A percentile compares a stretch with the other conserved stretches of the same genome.
Conservation (phyloP, 116 monocot genomes). For the Phalaenopsis hybrid region DNA sequence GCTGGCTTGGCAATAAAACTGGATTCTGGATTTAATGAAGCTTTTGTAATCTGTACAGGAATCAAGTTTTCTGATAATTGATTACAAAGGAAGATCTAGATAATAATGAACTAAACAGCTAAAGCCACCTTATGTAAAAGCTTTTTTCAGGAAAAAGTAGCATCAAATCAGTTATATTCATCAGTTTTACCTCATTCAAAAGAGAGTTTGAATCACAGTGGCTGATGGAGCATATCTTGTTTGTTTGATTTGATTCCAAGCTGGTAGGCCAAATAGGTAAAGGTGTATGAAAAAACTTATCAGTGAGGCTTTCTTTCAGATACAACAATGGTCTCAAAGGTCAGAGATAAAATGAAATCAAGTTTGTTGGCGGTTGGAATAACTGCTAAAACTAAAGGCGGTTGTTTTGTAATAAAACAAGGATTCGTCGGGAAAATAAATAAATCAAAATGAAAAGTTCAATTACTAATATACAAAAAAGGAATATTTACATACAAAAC, state of each 20-base stretch:
- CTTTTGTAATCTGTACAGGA: conserved; percentile 60
- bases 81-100: not conserved
- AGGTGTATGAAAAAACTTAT: not conserved
- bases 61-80: not conserved
- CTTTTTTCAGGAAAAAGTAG: not conserved
- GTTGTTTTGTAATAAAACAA: not conserved
- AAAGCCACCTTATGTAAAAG: not conserved
- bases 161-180: not conserved
- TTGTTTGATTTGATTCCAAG: conserved; percentile 74
- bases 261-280: conserved; percentile 26
- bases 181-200: conserved; percentile 68
- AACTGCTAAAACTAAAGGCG: not conserved
- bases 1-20: conserved; percentile 98
- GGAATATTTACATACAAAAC: too few relatives aligned
- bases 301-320: not conserved
- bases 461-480: too few relatives aligned
- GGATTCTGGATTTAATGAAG: conserved; percentile 59
- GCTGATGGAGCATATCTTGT: conserved; percentile 88
- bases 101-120: conserved; percentile 2
- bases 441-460: not conserved
- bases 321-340: not conserved
- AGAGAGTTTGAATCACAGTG: conserved; percentile 90
- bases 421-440: not conserved
- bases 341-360: not conserved
- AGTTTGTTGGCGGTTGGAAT: not conserved